These are phyloP conservation scores for Symbiodinium pilosum DNA, from an alignment of 73 alveolate species.

Conservation along the genomic window DNA sequence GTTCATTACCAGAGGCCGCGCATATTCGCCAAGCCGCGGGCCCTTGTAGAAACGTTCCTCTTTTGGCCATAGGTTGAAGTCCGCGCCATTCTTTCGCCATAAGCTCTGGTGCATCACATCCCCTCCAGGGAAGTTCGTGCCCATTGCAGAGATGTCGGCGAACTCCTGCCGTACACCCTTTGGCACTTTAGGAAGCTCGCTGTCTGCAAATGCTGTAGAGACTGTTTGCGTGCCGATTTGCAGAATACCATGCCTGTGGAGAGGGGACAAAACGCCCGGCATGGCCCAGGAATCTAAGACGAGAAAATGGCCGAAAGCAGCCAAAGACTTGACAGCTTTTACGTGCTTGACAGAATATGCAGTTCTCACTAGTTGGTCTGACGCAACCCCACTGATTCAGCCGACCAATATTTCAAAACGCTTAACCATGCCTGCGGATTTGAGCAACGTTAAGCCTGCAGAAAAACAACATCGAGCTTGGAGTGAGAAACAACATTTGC, in stretches of 20 bases:
- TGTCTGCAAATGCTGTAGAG: neutral
- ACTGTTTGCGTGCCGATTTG: neutral
- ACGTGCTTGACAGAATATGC: too few relatives aligned
- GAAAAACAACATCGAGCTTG: too few relatives aligned
- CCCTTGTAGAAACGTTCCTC: constrained; percentile 86
- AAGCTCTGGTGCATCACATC: constrained; percentile 81
- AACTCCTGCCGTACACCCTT: neutral
- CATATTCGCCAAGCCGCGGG: constrained; percentile 78
- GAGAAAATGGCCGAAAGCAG: too few relatives aligned
- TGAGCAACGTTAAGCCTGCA: too few relatives aligned
- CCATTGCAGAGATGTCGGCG: constrained; percentile 46
- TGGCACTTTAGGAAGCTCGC: neutral
- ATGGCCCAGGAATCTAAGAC: too few relatives aligned
- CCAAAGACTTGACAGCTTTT: too few relatives aligned
- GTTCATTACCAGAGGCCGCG: constrained; percentile 79
- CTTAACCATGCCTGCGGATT: too few relatives aligned
- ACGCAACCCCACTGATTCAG: too few relatives aligned
- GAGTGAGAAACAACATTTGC: too few relatives aligned
- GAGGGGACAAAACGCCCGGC: neutral
- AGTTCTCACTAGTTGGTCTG: too few relatives aligned
- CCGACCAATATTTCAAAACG: too few relatives aligned
- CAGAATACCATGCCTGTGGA: neutral
- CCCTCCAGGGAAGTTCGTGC: constrained; percentile 69
- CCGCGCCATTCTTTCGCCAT: constrained; percentile 80
- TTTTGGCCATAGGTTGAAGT: constrained; percentile 86